These are phyloP conservation scores for Colletotrichum paranaense DNA, from an alignment of 2,329 filamentous ascomycete species.

Conservation along the genomic window DNA sequence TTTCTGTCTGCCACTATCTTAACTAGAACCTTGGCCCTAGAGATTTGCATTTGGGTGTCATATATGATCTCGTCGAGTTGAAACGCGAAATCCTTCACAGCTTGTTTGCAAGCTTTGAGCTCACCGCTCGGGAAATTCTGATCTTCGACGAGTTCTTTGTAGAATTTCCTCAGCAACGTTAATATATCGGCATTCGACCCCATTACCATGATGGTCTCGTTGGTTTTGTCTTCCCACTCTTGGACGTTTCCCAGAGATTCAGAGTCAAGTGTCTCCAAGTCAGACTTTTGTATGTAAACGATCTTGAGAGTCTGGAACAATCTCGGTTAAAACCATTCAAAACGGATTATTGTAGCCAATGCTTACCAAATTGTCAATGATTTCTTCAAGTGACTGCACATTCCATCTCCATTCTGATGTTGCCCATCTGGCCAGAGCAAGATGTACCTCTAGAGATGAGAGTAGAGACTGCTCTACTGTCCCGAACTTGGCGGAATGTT, in stretches of 20 bases:
- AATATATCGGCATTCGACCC: conserved; percentile 52
- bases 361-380: conserved; percentile 37
- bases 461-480: conserved; percentile 44
- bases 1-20: conserved; percentile 12
- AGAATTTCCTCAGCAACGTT: conserved; percentile 43
- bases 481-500: conserved; percentile 39
- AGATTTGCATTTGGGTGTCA: conserved; percentile 17
- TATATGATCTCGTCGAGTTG: conserved; percentile 15
- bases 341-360: conserved; percentile 36
- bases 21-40: background rate
- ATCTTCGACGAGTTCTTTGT: conserved; percentile 48
- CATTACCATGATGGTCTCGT: conserved; percentile 48
- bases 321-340: too few species aligned
- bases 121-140: conserved; percentile 7
- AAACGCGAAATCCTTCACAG: background rate
- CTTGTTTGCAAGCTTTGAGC: background rate
- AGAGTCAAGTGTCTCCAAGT: background rate
- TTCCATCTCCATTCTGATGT: conserved; percentile 40
- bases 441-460: background rate
- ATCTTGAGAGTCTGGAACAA: background rate
- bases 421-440: conserved; percentile 3
- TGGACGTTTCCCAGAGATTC: conserved; percentile 47
- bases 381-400: conserved; percentile 33
- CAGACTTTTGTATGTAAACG: background rate
- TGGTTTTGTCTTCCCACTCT: conserved; percentile 49